A percentile compares a stretch with the other conserved stretches of the same genome.
These are phyloP conservation scores for Silene latifolia DNA, from an alignment of 148 eudicot genomes.

Conservation along the genomic window DNA sequence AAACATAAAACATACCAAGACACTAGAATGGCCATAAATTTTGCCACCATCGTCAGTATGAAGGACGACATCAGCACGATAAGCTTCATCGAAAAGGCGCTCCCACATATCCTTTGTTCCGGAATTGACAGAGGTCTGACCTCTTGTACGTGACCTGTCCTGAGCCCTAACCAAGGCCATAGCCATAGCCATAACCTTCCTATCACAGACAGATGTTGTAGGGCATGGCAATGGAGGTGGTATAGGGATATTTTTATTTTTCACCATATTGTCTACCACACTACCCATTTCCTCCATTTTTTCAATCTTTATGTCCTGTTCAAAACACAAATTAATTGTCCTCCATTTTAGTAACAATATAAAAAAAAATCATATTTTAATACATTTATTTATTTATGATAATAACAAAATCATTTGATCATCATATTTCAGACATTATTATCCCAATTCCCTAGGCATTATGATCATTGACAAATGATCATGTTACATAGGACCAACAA, in stretches of 20 bases:
- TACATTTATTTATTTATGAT: neutral
- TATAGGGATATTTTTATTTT: constrained; percentile 20
- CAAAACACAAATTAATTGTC: neutral
- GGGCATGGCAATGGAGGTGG: constrained; percentile 46
- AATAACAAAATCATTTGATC: neutral
- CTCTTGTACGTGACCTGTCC: constrained; percentile 9
- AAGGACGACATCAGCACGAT: constrained; percentile 71
- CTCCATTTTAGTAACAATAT: neutral
- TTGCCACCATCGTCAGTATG: constrained; percentile 49
- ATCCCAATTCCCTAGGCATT: neutral
- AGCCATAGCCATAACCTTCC: constrained; percentile 25
- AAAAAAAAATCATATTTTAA: no score
- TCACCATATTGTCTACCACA: constrained; percentile 15
- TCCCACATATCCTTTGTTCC: constrained; percentile 57
- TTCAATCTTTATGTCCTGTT: constrained; percentile 11
- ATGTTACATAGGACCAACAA: no score
- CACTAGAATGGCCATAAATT: constrained; percentile 71
- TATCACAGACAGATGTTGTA: constrained; percentile 19
- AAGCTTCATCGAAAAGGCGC: constrained; percentile 72
- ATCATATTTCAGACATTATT: neutral
- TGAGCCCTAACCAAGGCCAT: constrained; percentile 18
- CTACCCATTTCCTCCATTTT: constrained; percentile 27
- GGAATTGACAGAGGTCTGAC: constrained; percentile 23
- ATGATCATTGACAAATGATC: neutral
- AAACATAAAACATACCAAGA: constrained; percentile 49